A percentile compares a stretch with the other conserved stretches of the same genome.
Conservation (phyloP, 2,329 filamentous ascomycete species). For the Fusarium sp. region DNA sequence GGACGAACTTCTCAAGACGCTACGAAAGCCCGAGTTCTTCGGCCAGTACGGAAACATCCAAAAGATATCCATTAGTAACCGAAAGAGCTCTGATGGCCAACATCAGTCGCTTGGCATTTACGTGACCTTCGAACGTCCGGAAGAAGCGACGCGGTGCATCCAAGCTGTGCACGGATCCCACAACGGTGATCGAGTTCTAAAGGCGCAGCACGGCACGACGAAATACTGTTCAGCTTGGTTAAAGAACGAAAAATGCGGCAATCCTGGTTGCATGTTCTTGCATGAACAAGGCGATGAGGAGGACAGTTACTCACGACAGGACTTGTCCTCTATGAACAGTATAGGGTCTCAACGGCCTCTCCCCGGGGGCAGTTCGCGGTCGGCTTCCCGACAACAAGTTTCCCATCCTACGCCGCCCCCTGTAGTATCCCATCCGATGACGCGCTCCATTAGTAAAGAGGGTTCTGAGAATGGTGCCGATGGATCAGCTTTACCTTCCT, state of each 20-base stretch:
- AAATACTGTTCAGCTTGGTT: slow-evolving; percentile 99
- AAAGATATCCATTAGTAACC: slow-evolving; percentile 98
- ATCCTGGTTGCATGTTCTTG: slow-evolving; percentile 96
- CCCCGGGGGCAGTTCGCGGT: slow-evolving; percentile 59
- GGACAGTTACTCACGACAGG: slow-evolving; percentile 93
- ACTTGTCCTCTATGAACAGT: slow-evolving; percentile 93
- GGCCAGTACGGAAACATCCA: slow-evolving; percentile 98
- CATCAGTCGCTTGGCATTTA: slow-evolving; percentile 95
- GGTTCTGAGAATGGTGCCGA: slow-evolving; percentile 76
- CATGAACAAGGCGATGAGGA: slow-evolving; percentile 98
- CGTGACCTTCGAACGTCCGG: slow-evolving; percentile 94
- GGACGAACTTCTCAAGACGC: slow-evolving; percentile 87
- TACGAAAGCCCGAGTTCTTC: slow-evolving; percentile 92
- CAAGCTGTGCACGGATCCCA: slow-evolving; percentile 89
- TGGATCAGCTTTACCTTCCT: slow-evolving; percentile 88
- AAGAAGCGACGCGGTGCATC: slow-evolving; percentile 90
- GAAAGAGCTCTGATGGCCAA: slow-evolving; percentile 77
- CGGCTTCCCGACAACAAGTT: slow-evolving; percentile 61
- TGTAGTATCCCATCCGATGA: slow-evolving; percentile 68
- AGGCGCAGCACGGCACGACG: slow-evolving; percentile 85
- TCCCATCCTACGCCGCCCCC: slow-evolving; percentile 50
- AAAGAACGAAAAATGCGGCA: slow-evolving; percentile 91
- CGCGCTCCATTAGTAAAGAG: slow-evolving; percentile 79
- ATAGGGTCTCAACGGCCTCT: slow-evolving; percentile 79
- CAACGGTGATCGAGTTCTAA: slow-evolving; percentile 86